Evolutionary conservation across 352 stramenopile species (phyloP).

Genomic region (Phytophthora cactorum): DNA sequence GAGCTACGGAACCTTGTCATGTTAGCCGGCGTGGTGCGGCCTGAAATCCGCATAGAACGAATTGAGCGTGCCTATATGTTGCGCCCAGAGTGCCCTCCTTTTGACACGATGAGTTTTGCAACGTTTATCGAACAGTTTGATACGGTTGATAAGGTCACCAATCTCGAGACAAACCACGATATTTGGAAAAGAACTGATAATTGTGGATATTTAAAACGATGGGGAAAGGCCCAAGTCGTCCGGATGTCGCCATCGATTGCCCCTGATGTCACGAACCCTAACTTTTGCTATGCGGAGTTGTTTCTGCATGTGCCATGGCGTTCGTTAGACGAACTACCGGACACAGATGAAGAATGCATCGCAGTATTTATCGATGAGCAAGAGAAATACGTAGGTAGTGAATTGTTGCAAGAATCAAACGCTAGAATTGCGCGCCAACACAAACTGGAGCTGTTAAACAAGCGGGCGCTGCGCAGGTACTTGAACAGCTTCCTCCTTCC

Average conservation of each 20-base stretch:
- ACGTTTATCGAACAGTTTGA: conserved; percentile 11
- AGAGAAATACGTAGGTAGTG: not conserved
- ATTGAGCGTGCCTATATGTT: conserved; percentile 10
- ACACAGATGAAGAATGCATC: not conserved
- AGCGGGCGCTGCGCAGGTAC: not conserved
- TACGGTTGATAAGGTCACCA: not conserved
- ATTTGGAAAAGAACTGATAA: conserved; percentile 1
- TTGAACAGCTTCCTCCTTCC: not conserved
- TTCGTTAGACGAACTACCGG: too few species aligned
- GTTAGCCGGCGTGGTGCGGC: not conserved
- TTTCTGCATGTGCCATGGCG: too few species aligned
- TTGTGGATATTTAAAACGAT: not conserved
- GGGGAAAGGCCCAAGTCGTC: conserved; percentile 1
- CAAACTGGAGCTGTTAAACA: not conserved
- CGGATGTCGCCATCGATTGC: too few species aligned
- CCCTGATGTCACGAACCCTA: too few species aligned
- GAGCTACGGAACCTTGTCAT: too few species aligned
- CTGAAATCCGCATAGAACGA: not conserved
- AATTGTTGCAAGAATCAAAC: conserved; percentile 5
- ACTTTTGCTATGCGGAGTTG: too few species aligned
- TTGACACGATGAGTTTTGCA: conserved; percentile 8
- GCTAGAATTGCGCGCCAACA: conserved; percentile 1
- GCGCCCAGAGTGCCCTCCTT: not conserved
- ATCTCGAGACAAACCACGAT: not conserved
- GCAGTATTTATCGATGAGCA: not conserved